Evolutionary conservation across 1,284 basidiomycete genomes (phyloP), one percentile per base, ranked within the genome.

Genomic region (Phlebopus sp.): DNA sequence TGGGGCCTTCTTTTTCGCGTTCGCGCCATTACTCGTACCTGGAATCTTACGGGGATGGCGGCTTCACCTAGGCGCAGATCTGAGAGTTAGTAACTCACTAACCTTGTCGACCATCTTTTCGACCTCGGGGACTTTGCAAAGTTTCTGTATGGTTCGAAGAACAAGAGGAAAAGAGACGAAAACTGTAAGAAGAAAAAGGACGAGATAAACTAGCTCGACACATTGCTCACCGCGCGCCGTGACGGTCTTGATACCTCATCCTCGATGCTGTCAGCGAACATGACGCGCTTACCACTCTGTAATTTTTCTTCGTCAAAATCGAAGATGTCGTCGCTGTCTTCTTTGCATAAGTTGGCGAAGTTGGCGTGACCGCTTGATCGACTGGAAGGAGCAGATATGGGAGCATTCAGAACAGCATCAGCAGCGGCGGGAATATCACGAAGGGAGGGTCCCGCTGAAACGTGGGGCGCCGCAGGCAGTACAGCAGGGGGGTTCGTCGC

Each of bases 281-380:
- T 39, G 42, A 53, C 52, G 2, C 62, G 53, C 50, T 67, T 67
- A 38, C 55, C 55, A 46, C 51, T 56, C 23, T 51, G 51, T 49
- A 37, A 37, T 6, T 30, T 42, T 34, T 54, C 51, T 19, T 64
- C 52, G 25, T 60, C 64, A 52, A 55, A 58, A 42, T 48, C 37
- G 46, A 49, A 54, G 58, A 57, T 59, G 35, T 64, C 65, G 18
- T 64, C 67, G 51, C 55, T 52, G 47, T 58, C 64, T 62, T 59
- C 58, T 51, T 51, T 50, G 21, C 58, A 52, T 0, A 64, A 55
- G 42, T 55, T 59, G 51, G 63, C 3, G 50, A 64, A 64, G 0
- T 45, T 54, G 48, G 63, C 34, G 44, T 52, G 14, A 13, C 52
- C 49, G 30, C 38, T 35, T 13, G 63, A 62, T 63, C 55, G 61